Evolutionary conservation across 2,329 filamentous ascomycete species (phyloP), one percentile per base, ranked within the genome.

Genomic region (Diaporthe citri): DNA sequence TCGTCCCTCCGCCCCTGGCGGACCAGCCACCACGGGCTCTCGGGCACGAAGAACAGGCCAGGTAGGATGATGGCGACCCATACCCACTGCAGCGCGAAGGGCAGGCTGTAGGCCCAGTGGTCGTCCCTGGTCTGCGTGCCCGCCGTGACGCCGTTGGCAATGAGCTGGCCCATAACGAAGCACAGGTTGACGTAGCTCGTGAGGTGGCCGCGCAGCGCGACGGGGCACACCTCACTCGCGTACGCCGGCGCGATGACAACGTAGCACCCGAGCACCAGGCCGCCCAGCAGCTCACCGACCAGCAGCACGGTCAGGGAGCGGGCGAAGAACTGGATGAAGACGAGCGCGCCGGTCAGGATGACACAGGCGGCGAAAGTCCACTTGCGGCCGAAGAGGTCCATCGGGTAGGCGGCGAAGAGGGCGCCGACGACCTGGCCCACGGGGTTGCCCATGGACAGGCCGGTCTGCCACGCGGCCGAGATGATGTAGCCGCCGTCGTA

Each of bases 321-420:
- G 17, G 90, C 89, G 78, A 92, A 92, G 83, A 92, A 92, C 77
- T 92, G 90, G 73, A 92, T 87, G 80, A 92, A 92, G 74, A 92
- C 87, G 55, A 91, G 87, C 1, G 82, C 85, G 17, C 86, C 85
- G 2, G 88, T 89, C 75, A 87, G 79, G 13, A 81, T 73, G 34
- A 88, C 84, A 76, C 86, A 88, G 6, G 80, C 79, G 73, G 83
- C 85, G 55, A 88, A 86, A 0, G 87, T 88, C 79, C 80, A 79
- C 75, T 85, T 87, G 41, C 87, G 84, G 17, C 87, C 87, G 66
- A 84, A 86, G 48, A 79, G 70, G 72, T 88, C 85, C 82, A 88
- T 85, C 0, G 86, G 86, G 66, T 87, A 87, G 1, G 84, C 86
- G 12, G 85, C 86, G 25, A 85, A 81, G 20, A 91, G 82, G 15